Base-by-base conservation (phyloP, 2,329 filamentous ascomycete genomes). In the Calonectria fujianensis region DNA sequence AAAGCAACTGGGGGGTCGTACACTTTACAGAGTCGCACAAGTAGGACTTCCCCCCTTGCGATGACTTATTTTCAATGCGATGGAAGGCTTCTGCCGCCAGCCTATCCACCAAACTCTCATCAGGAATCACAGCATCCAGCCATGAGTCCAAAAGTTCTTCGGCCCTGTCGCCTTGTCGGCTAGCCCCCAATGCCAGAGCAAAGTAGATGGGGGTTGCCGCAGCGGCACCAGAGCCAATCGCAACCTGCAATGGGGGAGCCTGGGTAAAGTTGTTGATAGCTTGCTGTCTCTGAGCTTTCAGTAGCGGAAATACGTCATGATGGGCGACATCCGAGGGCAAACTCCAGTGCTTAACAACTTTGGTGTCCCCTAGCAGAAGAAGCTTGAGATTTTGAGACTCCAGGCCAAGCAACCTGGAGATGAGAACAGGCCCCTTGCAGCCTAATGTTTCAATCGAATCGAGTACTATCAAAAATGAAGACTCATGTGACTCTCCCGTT, bases 151-250 rank as follows among this genome's bases (percentile, higher is more conserved):
- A 31, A 6, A 67, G 45, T n/a, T 29, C 64, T 50, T 67, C 64
- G 16, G 64, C 64, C 3, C 37, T n/a, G 8, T 52, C 31, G 27
- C 64, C 64, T 13, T 16, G 20, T 27, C 52, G 45, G 11, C 29
- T n/a, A 13, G 64, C 64, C 27, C 52, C 45, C 27, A 31, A 52
- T 13, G 64, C 45, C 13, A 67, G 41, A 35, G 64, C 29, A 50
- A 67, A 67, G n/a, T 37, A 67, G 32, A 67, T n/a, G 8, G 64
- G 64, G 14, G 32, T 67, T 8, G 64, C 41, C n/a, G 64, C 64
- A 52, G 64, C 32, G 37, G 20, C 20, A 27, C 64, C 64, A 39
- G 32, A 29, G 13, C 64, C 64, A 39, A 52, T 20, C 1, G 13
- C 13, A 18, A 52, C 48, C 27, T 67, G 20, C 3, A 35, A 31